Evolutionary conservation across 2,329 filamentous ascomycete genomes (phyloP), one percentile per base, ranked within the genome.

Genomic region (Colletotrichum melonis): DNA sequence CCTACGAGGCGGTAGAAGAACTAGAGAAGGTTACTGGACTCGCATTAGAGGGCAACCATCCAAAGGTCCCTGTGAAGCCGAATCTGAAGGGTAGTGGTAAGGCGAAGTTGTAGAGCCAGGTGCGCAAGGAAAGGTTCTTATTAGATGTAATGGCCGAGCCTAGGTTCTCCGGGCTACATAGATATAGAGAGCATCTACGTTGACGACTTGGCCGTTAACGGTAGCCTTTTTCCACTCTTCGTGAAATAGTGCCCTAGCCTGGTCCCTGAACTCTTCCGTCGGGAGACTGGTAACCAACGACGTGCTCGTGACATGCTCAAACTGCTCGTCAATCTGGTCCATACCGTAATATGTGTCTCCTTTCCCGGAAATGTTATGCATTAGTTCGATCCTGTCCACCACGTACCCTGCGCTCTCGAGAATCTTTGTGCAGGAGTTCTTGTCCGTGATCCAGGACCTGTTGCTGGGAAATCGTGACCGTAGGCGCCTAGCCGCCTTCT

Each of bases 1-100:
- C 93, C 1, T 93, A 90, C 80, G 92, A 95, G 80, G 95, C 96
- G 0, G 95, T 98, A 0, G 92, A 90, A 76, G 91, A 95, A 81
- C 83, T 98, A 71, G 96, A 98, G 83, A 84, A 83, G 68, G 84
- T 94, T 26, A 95, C 93, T 1, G 94, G 94, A 0, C 77, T 98
- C 76, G 81, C 82, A 42, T 81, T 96, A 67, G 85, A 89, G 35
- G 90, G 90, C 2, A 79, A 82, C 35, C 88, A 91, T 75, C 88
- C 89, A 24, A 85, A 84, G 76, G 83, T 87, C 74, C 83, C 88
- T 1, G 77, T 87, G 30, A 82, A 82, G 72, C 84, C 86, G 7
- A 83, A 78, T 55, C 69, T 79, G 9, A 72, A 59, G 9, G 76
- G 75, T 19, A 75, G 76, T 1, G 85, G 80, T 1, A 86, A 80